A percentile compares a stretch with the other conserved stretches of the same genome.
Evolutionary conservation across 2,329 filamentous ascomycete species (phyloP).

Genomic region (Xylaria sp.): DNA sequence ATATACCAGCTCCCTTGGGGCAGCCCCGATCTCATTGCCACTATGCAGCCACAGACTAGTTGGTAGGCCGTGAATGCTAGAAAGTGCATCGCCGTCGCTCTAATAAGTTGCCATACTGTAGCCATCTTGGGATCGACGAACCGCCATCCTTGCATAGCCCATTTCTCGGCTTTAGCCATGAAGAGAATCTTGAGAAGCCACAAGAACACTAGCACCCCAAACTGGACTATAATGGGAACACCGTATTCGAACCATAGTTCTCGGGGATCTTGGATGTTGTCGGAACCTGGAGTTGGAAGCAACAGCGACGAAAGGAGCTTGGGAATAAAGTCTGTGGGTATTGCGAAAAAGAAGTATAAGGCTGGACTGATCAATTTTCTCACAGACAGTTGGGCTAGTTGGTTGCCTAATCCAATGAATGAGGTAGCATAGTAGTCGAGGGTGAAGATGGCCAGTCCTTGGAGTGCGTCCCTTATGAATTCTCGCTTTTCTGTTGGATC

Average conservation of each 20-base stretch:
- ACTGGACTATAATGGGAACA: conserved; percentile 37
- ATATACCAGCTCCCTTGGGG: conserved; percentile 5
- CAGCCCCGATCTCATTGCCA: neutral
- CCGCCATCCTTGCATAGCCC: conserved; percentile 26
- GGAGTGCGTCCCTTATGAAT: conserved; percentile 17
- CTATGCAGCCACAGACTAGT: conserved; percentile 33
- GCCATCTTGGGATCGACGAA: conserved; percentile 34
- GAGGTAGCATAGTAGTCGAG: conserved; percentile 23
- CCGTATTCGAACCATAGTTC: conserved; percentile 40
- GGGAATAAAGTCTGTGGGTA: conserved; percentile 20
- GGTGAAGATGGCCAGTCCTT: neutral
- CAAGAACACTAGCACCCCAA: conserved; percentile 38
- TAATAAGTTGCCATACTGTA: conserved; percentile 38
- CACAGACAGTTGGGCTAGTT: neutral
- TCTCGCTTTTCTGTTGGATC: conserved; percentile 23
- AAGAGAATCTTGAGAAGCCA: conserved; percentile 40
- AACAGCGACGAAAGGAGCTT: conserved; percentile 24
- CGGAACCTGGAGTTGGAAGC: conserved; percentile 36
- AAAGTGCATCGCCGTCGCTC: conserved; percentile 44
- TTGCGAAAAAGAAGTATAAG: conserved; percentile 20
- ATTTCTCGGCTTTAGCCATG: conserved; percentile 39
- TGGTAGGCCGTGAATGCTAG: conserved; percentile 47
- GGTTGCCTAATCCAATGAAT: neutral
- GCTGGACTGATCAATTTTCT: conserved; percentile 10
- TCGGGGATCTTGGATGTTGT: neutral